Percentiles rank a stretch among this genome's conserved stretches.
phyloP scores from a whole-genome alignment of 2,329 filamentous ascomycete genomes.

The Didymella lethalis region DNA sequence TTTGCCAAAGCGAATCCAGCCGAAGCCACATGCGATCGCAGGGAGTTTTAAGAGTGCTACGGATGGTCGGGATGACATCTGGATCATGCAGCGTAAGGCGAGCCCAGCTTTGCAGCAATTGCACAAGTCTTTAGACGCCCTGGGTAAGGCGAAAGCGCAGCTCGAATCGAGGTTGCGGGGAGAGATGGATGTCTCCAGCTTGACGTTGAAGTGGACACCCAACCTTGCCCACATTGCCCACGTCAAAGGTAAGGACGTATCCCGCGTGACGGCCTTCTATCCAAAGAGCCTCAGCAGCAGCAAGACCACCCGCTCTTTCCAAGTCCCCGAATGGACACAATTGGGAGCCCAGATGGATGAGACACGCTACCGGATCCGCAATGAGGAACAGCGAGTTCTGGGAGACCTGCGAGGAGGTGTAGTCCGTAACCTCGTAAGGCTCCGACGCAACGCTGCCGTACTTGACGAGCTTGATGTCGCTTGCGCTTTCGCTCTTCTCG shows the following conservation, averaged over 20 bases:
- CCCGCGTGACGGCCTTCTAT: constrained; percentile 48
- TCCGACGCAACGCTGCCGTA: constrained; percentile 88
- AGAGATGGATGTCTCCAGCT: constrained; percentile 59
- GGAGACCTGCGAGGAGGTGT: constrained; percentile 76
- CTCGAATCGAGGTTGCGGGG: constrained; percentile 70
- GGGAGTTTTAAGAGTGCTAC: constrained; percentile 47
- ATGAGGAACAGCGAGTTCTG: constrained; percentile 85
- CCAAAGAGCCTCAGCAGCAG: constrained; percentile 73
- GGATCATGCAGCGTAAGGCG: constrained; percentile 71
- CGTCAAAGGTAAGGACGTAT: constrained; percentile 77
- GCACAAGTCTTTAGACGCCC: constrained; percentile 69
- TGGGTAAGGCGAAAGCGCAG: constrained; percentile 66
- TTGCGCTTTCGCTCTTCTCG: constrained; percentile 82
- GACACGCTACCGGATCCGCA: constrained; percentile 76
- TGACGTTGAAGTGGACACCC: constrained; percentile 86
- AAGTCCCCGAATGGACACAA: constrained; percentile 81
- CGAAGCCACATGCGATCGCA: constrained; percentile 44
- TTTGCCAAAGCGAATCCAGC: constrained; percentile 49
- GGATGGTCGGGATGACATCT: constrained; percentile 59
- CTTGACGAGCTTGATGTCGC: constrained; percentile 93
- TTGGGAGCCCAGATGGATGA: constrained; percentile 83
- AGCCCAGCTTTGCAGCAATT: constrained; percentile 71
- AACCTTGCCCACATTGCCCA: constrained; percentile 90
- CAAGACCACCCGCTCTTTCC: constrained; percentile 84
- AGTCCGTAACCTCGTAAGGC: constrained; percentile 80